These are phyloP conservation scores for Musa itinerans DNA, from an alignment of 176 grass and related monocot species.

Conservation along the genomic window DNA sequence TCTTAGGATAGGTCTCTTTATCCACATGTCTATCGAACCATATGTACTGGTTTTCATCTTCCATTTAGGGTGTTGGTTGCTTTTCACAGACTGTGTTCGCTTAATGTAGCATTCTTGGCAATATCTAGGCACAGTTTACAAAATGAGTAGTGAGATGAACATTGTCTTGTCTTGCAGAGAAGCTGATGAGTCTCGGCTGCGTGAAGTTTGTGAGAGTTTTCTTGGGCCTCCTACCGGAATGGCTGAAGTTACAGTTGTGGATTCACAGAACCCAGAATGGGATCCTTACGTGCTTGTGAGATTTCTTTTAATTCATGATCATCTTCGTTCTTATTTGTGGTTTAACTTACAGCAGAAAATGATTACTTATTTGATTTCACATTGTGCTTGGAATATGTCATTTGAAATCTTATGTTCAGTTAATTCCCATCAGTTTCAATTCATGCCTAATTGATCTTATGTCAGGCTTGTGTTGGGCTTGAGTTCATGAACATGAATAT, in stretches of 20 bases:
- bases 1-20: too few relatives aligned
- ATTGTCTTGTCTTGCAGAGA: constrained; percentile 48
- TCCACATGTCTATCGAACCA: too few relatives aligned
- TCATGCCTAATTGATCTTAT: background rate
- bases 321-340: background rate
- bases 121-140: background rate
- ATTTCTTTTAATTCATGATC: background rate
- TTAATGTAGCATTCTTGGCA: background rate
- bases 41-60: too few relatives aligned
- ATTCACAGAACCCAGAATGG: constrained; percentile 46
- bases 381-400: too few relatives aligned
- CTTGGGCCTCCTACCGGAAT: constrained; percentile 64
- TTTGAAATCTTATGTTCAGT: background rate
- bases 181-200: constrained; percentile 72
- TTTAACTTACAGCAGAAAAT: too few relatives aligned
- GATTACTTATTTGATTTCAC: too few relatives aligned
- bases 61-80: too few relatives aligned
- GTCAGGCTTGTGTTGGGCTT: too few relatives aligned
- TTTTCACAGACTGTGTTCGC: background rate
- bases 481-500: too few relatives aligned
- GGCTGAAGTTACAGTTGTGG: constrained; percentile 28
- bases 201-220: constrained; percentile 86
- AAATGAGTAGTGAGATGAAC: background rate
- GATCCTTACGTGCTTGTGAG: constrained; percentile 88
- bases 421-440: background rate